Evolutionary conservation across 2,329 filamentous ascomycete genomes (phyloP).

Genomic region (Chaetomium olivaceum): DNA sequence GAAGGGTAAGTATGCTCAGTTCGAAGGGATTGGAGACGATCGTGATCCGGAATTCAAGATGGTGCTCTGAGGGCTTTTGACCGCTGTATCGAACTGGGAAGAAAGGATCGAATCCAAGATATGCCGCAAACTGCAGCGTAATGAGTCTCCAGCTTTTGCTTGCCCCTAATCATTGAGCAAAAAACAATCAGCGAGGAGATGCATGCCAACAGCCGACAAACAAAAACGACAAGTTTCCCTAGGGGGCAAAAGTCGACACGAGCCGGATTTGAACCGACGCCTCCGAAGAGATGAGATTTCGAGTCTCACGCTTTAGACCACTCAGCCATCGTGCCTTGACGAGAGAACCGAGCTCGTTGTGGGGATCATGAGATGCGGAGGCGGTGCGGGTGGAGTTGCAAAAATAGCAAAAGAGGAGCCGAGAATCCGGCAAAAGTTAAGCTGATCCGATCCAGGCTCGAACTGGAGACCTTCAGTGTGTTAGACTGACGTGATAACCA

Average conservation of each 20-base stretch:
- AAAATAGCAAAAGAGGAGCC: slow-evolving; percentile 1
- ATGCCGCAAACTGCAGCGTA: not conserved
- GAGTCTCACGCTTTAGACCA: slow-evolving; percentile 28
- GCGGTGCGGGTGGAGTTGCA: slow-evolving; percentile 2
- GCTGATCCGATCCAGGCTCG: slow-evolving; percentile 34
- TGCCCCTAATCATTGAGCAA: not conserved
- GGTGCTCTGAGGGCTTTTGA: not conserved
- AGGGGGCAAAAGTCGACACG: slow-evolving; percentile 22
- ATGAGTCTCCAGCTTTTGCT: not conserved
- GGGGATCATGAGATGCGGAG: slow-evolving; percentile 1
- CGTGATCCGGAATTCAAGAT: slow-evolving; percentile 51
- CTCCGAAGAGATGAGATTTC: slow-evolving; percentile 29
- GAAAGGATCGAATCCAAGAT: not conserved
- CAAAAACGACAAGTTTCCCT: not conserved
- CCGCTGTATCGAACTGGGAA: not conserved
- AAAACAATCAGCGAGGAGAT: not conserved
- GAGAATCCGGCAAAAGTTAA: slow-evolving; percentile 16
- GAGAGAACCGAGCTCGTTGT: not conserved
- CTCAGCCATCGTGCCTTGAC: slow-evolving; percentile 27
- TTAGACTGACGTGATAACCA: slow-evolving; percentile 54
- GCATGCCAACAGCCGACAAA: not conserved
- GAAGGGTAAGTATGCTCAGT: slow-evolving; percentile 59
- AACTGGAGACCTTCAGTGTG: slow-evolving; percentile 41
- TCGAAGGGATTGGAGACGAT: slow-evolving; percentile 60
- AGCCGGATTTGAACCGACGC: slow-evolving; percentile 29